phyloP scores from a whole-genome alignment of 2,329 filamentous ascomycete genomes.

The Pestalotiopsis sp. region DNA sequence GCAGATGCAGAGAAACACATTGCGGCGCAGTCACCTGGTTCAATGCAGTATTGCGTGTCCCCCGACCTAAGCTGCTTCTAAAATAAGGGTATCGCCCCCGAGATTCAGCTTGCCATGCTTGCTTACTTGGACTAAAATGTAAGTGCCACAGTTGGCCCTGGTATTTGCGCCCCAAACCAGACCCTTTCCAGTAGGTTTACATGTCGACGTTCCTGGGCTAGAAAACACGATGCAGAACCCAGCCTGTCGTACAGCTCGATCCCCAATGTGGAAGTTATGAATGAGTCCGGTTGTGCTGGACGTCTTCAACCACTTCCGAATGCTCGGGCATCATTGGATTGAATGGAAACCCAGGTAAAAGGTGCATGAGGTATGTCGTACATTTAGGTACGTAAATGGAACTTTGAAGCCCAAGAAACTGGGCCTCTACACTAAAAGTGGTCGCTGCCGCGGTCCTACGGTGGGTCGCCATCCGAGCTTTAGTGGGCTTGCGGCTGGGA shows the following conservation, averaged over 20 bases:
- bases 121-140: not conserved
- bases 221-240: not conserved
- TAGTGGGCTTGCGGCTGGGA: not conserved
- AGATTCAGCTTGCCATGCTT: not conserved
- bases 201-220: not conserved
- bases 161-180: not conserved
- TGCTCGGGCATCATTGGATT: too few species aligned
- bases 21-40: slow-evolving; percentile 1
- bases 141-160: not conserved
- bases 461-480: not conserved
- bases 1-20: not conserved
- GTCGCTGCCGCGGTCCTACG: not conserved
- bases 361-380: too few species aligned
- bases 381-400: not conserved
- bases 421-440: not conserved
- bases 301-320: too few species aligned
- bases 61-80: slow-evolving; percentile 5
- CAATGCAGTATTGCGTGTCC: slow-evolving; percentile 7
- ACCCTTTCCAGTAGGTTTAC: not conserved
- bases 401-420: not conserved
- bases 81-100: not conserved
- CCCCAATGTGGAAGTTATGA: not conserved
- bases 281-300: not conserved
- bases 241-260: not conserved
- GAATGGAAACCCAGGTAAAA: too few species aligned